These are phyloP conservation scores for Tilletia setariae DNA, from an alignment of 1,284 basidiomycete genomes.

Conservation along the genomic window DNA sequence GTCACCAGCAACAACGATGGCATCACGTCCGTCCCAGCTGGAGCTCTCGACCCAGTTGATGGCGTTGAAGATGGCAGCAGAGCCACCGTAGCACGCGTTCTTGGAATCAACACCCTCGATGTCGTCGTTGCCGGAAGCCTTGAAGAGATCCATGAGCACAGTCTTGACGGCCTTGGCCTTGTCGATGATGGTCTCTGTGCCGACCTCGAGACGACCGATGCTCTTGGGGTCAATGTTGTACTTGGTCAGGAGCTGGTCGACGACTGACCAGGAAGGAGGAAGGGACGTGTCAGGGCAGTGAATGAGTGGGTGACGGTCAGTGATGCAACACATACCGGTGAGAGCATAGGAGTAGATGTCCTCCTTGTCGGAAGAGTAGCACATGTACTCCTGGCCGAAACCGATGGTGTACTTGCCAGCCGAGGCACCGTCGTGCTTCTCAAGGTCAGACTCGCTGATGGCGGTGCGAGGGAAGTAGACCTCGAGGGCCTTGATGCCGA, in stretches of 20 bases:
- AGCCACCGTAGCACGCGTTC: constrained; percentile 98
- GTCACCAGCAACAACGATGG: constrained; percentile 94
- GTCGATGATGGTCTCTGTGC: constrained; percentile 99
- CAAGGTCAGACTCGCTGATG: constrained; percentile 57
- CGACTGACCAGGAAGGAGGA: constrained; percentile 34
- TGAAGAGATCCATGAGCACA: constrained; percentile 95
- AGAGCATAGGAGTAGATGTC: constrained; percentile 98
- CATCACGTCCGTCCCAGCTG: constrained; percentile 97
- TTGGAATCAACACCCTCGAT: constrained; percentile 99
- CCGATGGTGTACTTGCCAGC: constrained; percentile 99
- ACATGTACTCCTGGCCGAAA: constrained; percentile 97
- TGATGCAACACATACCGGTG: constrained; percentile 68
- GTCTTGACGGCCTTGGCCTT: constrained; percentile 99
- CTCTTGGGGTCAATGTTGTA: constrained; percentile 93
- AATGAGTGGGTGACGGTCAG: too few species aligned
- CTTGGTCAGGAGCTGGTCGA: constrained; percentile 78
- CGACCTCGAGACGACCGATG: constrained; percentile 95
- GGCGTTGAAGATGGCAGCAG: constrained; percentile 95
- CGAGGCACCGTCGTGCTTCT: constrained; percentile 90
- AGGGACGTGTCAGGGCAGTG: not conserved
- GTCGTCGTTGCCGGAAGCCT: constrained; percentile 84
- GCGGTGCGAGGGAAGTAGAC: constrained; percentile 73
- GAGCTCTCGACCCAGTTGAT: constrained; percentile 87
- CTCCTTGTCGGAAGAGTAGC: constrained; percentile 87
- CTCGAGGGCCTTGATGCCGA: constrained; percentile 86